Evolutionary conservation across 108 stramenopile species (phyloP).

Genomic region (Mediolabrus comicus): DNA sequence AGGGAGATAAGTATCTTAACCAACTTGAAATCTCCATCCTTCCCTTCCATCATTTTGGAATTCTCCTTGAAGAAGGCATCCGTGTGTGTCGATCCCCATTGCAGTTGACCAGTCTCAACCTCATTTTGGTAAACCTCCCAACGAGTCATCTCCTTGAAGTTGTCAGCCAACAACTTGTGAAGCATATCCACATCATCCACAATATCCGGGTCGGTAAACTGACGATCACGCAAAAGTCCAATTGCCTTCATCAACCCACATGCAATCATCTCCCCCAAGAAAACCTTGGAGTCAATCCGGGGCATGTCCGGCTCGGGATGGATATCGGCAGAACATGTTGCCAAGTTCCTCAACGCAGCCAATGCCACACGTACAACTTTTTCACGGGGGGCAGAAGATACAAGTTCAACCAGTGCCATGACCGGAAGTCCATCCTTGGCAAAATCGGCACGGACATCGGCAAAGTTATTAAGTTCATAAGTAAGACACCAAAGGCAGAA

Average conservation of each 20-base stretch:
- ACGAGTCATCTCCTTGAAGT: constrained; percentile 78
- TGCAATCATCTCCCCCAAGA: constrained; percentile 75
- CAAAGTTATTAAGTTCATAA: constrained; percentile 78
- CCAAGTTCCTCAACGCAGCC: constrained; percentile 69
- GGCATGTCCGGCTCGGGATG: constrained; percentile 38
- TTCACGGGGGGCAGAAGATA: constrained; percentile 78
- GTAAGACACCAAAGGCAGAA: constrained; percentile 95
- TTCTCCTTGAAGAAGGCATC: constrained; percentile 85
- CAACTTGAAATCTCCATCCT: constrained; percentile 58
- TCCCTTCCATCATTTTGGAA: constrained; percentile 60
- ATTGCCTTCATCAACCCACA: constrained; percentile 70
- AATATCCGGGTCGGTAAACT: constrained; percentile 87
- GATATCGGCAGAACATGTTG: constrained; percentile 49
- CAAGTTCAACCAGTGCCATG: constrained; percentile 63
- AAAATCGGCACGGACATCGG: constrained; percentile 73
- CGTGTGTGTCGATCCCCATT: constrained; percentile 89
- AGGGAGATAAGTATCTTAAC: constrained; percentile 74
- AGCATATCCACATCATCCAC: constrained; percentile 67
- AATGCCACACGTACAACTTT: constrained; percentile 84
- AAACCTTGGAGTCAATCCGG: constrained; percentile 45
- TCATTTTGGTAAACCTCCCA: constrained; percentile 84
- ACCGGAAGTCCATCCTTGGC: constrained; percentile 71
- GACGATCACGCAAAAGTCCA: constrained; percentile 48
- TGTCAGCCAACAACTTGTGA: constrained; percentile 57
- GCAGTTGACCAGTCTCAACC: constrained; percentile 76